phyloP scores from a whole-genome alignment of 345 rosid species.

The Boechera retrofracta region DNA sequence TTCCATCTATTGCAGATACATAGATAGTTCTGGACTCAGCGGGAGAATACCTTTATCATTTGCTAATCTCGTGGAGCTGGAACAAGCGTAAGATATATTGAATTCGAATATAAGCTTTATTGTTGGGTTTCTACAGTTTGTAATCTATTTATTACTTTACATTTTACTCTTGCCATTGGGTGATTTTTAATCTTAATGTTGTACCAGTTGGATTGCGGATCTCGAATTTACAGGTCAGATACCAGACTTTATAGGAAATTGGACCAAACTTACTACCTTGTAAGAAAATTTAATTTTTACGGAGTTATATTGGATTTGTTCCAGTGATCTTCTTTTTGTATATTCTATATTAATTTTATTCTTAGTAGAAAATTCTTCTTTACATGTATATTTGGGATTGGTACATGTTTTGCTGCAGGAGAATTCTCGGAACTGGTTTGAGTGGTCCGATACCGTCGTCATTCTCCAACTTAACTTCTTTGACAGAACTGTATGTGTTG shows the following conservation, averaged over 20 bases:
- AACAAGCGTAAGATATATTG: conserved; percentile 33
- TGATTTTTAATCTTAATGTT: background rate
- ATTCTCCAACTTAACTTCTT: conserved; percentile 56
- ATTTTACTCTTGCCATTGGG: background rate
- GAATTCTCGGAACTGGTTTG: conserved; percentile 63
- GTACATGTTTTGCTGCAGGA: conserved; percentile 47
- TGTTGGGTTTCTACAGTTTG: background rate
- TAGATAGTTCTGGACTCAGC: conserved; percentile 61
- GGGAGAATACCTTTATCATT: conserved; percentile 64
- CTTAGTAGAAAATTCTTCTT: background rate
- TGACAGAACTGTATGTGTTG: conserved; percentile 65
- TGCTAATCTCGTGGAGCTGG: conserved; percentile 48
- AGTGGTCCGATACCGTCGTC: conserved; percentile 69
- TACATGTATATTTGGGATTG: background rate
- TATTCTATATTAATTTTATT: background rate
- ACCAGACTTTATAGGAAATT: conserved; percentile 63
- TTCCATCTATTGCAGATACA: conserved; percentile 49
- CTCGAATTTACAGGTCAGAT: conserved; percentile 56
- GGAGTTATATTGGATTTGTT: background rate
- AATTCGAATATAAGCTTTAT: background rate
- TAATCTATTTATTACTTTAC: conserved; percentile 8
- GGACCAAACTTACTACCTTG: conserved; percentile 56
- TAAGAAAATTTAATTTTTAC: conserved; percentile 41
- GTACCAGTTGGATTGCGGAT: conserved; percentile 55
- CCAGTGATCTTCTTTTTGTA: conserved; percentile 3